Evolutionary conservation across 2,329 filamentous ascomycete species (phyloP), one percentile per base, ranked within the genome.

Genomic region (Monilinia fructigena): DNA sequence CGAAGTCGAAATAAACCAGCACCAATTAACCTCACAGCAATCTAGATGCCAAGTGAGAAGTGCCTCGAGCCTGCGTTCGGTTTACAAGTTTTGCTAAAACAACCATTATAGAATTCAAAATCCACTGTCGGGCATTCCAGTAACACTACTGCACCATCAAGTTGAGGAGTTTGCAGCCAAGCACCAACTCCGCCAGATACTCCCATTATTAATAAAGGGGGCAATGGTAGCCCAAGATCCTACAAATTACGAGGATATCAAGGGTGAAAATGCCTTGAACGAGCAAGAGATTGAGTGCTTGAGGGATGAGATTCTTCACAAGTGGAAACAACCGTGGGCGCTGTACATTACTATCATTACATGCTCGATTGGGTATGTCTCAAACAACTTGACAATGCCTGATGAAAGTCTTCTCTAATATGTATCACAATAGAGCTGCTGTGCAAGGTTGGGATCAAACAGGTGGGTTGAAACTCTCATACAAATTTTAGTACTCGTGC

Each of bases 191-290:
- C 76, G 79, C 2, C 83, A 88, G 60, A 81, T 88, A 68, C 77
- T 85, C 6, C 77, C 79, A 2, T 75, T 89, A 23, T 81, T 93
- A 66, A 81, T 84, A 65, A 89, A 88, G 72, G 91, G 89, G 45
- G 91, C 90, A 5, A 81, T 93, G 10, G 84, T 93, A 16, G 91
- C 91, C 3, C 89, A 92, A 75, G 86, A 89, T 71, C 90, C 89
- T 0, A 81, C 82, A 31, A 90, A 84, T 75, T 88, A 90, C 66
- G 79, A 82, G 48, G 82, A 92, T 58, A 77, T 76, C 3, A 83
- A 84, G 11, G 61, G 61, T 8, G 61, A 63, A 28, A 50, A 65
- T n/a, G 83, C 82, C 5, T 78, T 91, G 56, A 86, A 81, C 0
- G 79, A 82, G 0, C 80, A 84, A 18, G 89, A 93, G 74, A 81